phyloP scores from a whole-genome alignment of 805 yeast genomes.

The Candida easanensis region DNA sequence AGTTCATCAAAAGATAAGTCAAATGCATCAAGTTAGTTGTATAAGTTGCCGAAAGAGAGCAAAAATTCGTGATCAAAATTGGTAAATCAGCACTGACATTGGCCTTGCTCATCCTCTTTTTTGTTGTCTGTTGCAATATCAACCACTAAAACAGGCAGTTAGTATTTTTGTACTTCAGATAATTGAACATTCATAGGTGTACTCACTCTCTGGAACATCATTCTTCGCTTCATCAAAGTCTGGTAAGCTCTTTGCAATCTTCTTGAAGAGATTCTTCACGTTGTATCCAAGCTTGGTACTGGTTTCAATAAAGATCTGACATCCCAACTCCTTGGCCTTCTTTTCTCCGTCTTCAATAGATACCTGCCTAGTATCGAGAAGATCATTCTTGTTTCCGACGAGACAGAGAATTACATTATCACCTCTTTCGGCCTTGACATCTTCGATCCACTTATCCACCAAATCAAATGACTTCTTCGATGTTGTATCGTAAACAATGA shows the following conservation, averaged over 20 bases:
- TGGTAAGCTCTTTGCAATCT: slow-evolving; percentile 87
- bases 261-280: slow-evolving; percentile 84
- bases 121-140: slow-evolving; percentile 25
- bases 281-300: slow-evolving; percentile 94
- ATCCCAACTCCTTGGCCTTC: slow-evolving; percentile 67
- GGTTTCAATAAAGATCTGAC: slow-evolving; percentile 84
- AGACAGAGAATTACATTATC: slow-evolving; percentile 83
- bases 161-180: slow-evolving; percentile 5
- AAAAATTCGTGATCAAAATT: not conserved
- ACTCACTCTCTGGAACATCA: slow-evolving; percentile 25
- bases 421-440: slow-evolving; percentile 91
- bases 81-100: slow-evolving; percentile 24
- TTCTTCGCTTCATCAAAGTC: slow-evolving; percentile 53
- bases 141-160: slow-evolving; percentile 21
- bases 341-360: slow-evolving; percentile 81
- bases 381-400: slow-evolving; percentile 90
- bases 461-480: slow-evolving; percentile 80
- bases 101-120: slow-evolving; percentile 19
- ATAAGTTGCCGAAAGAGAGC: not conserved
- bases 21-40: too few species aligned
- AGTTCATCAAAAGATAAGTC: too few species aligned
- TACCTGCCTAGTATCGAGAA: slow-evolving; percentile 77
- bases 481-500: slow-evolving; percentile 91
- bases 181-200: slow-evolving; percentile 1
- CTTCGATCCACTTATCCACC: slow-evolving; percentile 89